Conservation (phyloP, 768 basidiomycete species). For the Suillus weaverae region DNA sequence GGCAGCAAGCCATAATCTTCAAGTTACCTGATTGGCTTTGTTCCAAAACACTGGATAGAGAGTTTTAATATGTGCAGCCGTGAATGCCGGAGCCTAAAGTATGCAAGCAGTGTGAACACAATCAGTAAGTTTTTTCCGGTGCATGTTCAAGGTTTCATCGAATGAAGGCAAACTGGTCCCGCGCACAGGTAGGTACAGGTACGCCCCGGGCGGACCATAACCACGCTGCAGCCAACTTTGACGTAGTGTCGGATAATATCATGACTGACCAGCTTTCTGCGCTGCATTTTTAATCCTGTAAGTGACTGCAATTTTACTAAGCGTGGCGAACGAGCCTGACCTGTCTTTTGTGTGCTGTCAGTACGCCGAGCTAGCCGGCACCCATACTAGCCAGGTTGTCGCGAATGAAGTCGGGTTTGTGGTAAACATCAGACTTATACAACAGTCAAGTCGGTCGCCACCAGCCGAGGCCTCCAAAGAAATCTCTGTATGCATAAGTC, state of each 20-base stretch:
- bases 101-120: neutral
- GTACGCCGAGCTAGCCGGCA: conserved; percentile 47
- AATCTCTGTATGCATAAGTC: conserved; percentile 54
- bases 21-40: conserved; percentile 50
- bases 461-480: conserved; percentile 51
- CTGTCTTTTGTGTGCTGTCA: conserved; percentile 56
- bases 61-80: conserved; percentile 47
- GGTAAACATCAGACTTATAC: conserved; percentile 53
- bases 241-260: neutral
- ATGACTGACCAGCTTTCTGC: conserved; percentile 50
- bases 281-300: conserved; percentile 30
- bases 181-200: neutral
- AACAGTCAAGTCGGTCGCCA: conserved; percentile 59
- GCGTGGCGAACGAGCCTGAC: conserved; percentile 24
- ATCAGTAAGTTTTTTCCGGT: neutral
- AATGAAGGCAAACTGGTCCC: neutral
- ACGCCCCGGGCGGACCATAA: neutral
- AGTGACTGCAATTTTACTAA: conserved; percentile 3
- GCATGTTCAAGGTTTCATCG: neutral
- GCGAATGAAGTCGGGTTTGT: conserved; percentile 59
- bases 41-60: conserved; percentile 58
- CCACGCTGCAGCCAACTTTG: neutral
- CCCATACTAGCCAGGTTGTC: conserved; percentile 53
- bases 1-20: conserved; percentile 11
- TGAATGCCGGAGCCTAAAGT: conserved; percentile 51